Conservation (phyloP, 2,329 filamentous ascomycete genomes). For the Pestalotiopsis sp. region DNA sequence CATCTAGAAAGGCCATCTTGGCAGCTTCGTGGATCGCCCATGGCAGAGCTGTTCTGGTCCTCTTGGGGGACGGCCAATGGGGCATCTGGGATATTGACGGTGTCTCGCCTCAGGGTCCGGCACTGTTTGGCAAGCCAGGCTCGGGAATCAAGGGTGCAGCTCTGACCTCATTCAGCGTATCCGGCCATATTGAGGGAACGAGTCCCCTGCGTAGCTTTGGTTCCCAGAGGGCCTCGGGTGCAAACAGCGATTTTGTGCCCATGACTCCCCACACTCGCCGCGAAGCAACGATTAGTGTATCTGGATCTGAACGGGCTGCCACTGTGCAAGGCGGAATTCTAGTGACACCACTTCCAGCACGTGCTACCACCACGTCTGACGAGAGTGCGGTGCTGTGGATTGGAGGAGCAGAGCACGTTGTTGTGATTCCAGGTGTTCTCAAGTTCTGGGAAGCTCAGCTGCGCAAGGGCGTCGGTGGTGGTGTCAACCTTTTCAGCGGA, state of each 20-base stretch:
- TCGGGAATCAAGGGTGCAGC: constrained; percentile 60
- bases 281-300: constrained; percentile 48
- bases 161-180: constrained; percentile 59
- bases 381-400: constrained; percentile 62
- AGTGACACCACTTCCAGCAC: constrained; percentile 48
- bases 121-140: constrained; percentile 53
- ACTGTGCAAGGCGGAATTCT: constrained; percentile 56
- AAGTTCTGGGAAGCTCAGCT: constrained; percentile 65
- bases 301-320: constrained; percentile 54
- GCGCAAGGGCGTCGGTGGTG: constrained; percentile 51
- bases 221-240: constrained; percentile 37
- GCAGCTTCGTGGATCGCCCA: constrained; percentile 65
- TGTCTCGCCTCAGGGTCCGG: constrained; percentile 49
- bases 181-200: constrained; percentile 64
- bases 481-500: constrained; percentile 59
- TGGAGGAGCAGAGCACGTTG: constrained; percentile 58
- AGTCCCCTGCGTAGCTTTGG: constrained; percentile 53
- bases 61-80: constrained; percentile 68
- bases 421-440: constrained; percentile 56
- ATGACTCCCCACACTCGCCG: constrained; percentile 66
- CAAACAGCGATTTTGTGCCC: constrained; percentile 58
- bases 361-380: constrained; percentile 47
- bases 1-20: constrained; percentile 61
- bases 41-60: constrained; percentile 60
- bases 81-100: constrained; percentile 70